Evolutionary conservation across 2,329 filamentous ascomycete species (phyloP).

Genomic region (Sordariomycetes sp.): DNA sequence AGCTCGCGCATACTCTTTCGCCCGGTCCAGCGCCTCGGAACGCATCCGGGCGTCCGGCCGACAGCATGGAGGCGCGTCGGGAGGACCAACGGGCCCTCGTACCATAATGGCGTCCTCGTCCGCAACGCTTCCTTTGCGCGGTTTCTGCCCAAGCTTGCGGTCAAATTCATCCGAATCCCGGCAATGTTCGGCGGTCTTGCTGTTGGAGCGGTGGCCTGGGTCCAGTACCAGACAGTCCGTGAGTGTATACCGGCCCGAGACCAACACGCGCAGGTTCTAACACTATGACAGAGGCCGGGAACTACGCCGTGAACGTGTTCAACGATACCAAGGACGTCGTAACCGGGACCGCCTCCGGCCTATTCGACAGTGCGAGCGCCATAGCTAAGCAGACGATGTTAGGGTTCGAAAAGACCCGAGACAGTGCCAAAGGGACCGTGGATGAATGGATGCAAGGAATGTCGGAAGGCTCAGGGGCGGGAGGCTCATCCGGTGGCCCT

Average conservation of each 20-base stretch:
- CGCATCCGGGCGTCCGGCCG: background rate
- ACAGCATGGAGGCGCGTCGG: background rate
- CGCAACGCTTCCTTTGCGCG: slow-evolving; percentile 55
- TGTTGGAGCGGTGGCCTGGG: slow-evolving; percentile 77
- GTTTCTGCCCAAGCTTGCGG: slow-evolving; percentile 73
- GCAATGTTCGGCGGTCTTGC: slow-evolving; percentile 86
- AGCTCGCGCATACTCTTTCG: slow-evolving; percentile 4
- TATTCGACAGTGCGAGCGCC: slow-evolving; percentile 63
- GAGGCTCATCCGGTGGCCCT: slow-evolving; percentile 33
- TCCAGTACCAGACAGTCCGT: slow-evolving; percentile 93
- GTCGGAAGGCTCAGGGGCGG: slow-evolving; percentile 30
- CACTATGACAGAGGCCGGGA: slow-evolving; percentile 30
- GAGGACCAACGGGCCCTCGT: slow-evolving; percentile 48
- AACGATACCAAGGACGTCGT: slow-evolving; percentile 63
- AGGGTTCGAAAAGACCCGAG: slow-evolving; percentile 65
- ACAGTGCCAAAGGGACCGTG: slow-evolving; percentile 41
- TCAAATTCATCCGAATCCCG: slow-evolving; percentile 80
- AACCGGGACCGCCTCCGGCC: slow-evolving; percentile 52
- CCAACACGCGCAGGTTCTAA: background rate
- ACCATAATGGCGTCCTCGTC: slow-evolving; percentile 65
- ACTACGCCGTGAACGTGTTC: slow-evolving; percentile 53
- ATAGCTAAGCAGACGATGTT: slow-evolving; percentile 69
- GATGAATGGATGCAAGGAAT: slow-evolving; percentile 3
- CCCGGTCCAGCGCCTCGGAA: background rate
- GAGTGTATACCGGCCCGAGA: slow-evolving; percentile 24